These are phyloP conservation scores for Globisporangium sylvaticum DNA, from an alignment of 352 stramenopile genomes.

Conservation along the genomic window DNA sequence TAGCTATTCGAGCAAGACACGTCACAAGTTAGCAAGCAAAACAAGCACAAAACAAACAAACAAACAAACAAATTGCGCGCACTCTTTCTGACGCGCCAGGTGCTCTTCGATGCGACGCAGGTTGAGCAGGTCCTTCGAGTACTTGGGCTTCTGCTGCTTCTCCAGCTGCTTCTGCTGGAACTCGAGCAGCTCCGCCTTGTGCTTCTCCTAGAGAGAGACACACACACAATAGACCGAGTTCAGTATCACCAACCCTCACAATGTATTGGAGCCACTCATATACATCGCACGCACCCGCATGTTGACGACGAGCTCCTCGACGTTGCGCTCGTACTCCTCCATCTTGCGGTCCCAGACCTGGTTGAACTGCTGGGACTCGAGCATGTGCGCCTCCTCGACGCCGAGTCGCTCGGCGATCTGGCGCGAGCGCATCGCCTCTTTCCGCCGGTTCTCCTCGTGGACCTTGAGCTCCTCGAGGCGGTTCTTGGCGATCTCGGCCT, in stretches of 20 bases:
- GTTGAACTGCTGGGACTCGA: slow-evolving; percentile 98
- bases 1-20: slow-evolving; percentile 48
- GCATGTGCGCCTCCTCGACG: slow-evolving; percentile 97
- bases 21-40: slow-evolving; percentile 4
- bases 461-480: slow-evolving; percentile 95
- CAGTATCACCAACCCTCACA: background rate
- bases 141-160: slow-evolving; percentile 90
- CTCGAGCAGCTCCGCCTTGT: slow-evolving; percentile 87
- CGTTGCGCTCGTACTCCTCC: slow-evolving; percentile 92
- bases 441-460: slow-evolving; percentile 93
- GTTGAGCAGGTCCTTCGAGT: slow-evolving; percentile 94
- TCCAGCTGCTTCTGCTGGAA: slow-evolving; percentile 92
- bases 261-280: background rate
- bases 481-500: slow-evolving; percentile 96
- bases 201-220: slow-evolving; percentile 52
- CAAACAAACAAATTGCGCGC: slow-evolving; percentile 10
- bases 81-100: slow-evolving; percentile 88
- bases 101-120: slow-evolving; percentile 92
- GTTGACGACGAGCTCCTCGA: slow-evolving; percentile 84
- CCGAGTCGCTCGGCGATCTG: slow-evolving; percentile 94
- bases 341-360: slow-evolving; percentile 95
- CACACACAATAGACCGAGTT: slow-evolving; percentile 11
- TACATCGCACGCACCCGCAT: slow-evolving; percentile 67
- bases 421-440: slow-evolving; percentile 93
- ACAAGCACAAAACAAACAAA: background rate